A percentile compares a stretch with the other conserved stretches of the same genome.
phyloP scores from a whole-genome alignment of 306 rosid species.

The Quercus variabilis region DNA sequence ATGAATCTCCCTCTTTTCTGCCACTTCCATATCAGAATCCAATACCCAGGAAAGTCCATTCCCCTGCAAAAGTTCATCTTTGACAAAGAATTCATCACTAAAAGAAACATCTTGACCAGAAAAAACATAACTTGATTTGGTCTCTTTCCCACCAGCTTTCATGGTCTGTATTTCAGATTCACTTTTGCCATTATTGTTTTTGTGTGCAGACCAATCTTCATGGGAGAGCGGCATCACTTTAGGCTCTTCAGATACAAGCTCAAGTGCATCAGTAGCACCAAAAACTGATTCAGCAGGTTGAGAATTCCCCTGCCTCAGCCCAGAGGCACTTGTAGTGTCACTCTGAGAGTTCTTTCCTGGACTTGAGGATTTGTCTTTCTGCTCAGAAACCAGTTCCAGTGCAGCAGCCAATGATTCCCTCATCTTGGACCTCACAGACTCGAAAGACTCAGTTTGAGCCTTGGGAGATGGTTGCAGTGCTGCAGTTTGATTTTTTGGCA shows the following conservation, averaged over 20 bases:
- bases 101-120: slow-evolving; percentile 72
- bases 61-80: slow-evolving; percentile 93
- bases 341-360: slow-evolving; percentile 27
- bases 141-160: slow-evolving; percentile 46
- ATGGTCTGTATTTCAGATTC: slow-evolving; percentile 23
- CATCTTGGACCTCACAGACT: slow-evolving; percentile 92
- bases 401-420: slow-evolving; percentile 84
- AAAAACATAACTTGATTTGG: slow-evolving; percentile 53
- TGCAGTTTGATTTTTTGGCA: slow-evolving; percentile 49
- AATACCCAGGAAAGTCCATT: slow-evolving; percentile 97
- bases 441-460: slow-evolving; percentile 63
- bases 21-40: slow-evolving; percentile 56
- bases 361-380: slow-evolving; percentile 25
- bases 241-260: slow-evolving; percentile 24
- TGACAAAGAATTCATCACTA: slow-evolving; percentile 66
- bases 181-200: slow-evolving; percentile 21
- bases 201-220: slow-evolving; percentile 28
- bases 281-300: slow-evolving; percentile 31
- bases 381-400: slow-evolving; percentile 66
- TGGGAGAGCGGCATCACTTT: slow-evolving; percentile 14
- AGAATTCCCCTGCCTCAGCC: slow-evolving; percentile 27
- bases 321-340: slow-evolving; percentile 22
- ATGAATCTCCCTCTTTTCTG: slow-evolving; percentile 37
- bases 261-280: slow-evolving; percentile 28
- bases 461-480: slow-evolving; percentile 47